Evolutionary conservation across 2,329 filamentous ascomycete species (phyloP), one percentile per base, ranked within the genome.

Genomic region (Blastomyces silverae): DNA sequence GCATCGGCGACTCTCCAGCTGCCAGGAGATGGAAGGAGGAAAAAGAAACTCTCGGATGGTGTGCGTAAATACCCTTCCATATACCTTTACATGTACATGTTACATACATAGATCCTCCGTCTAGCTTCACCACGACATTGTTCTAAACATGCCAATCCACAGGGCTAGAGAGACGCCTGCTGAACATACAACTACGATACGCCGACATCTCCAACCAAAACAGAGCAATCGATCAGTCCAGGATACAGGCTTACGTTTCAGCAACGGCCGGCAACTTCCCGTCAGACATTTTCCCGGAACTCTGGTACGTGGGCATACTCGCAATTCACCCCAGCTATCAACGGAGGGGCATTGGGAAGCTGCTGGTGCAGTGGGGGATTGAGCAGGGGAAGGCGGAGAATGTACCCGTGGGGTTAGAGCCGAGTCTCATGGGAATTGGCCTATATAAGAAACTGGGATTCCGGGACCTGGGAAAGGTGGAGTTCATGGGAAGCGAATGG

Each of bases 361-460:
- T 66, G 56, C 60, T 72, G 63, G 46, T 71, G 17, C 58, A 64
- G 55, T 68, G 69, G 66, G 68, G 71, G 13, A 62, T 68, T 37
- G 63, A 67, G 42, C 58, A 67, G 44, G 69, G 69, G 20, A 56
- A 64, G 31, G 58, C 59, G n/a, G 67, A 71, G 58, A 63, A 64
- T 37, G 52, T 71, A 42, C 71, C 70, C 10, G 62, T 70, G 1
- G 66, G 70, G 15, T 64, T 73, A 20, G 64, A 69, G 50, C 64
- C 71, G n/a, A 70, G 69, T 57, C 17, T 52, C 20, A 64, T 62
- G 48, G 71, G 71, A 5, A 57, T 52, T 17, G 64, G 63, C 11
- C 48, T 72, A 42, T 73, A 73, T 64, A 53, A 61, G 39, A 71
- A 69, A 61, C 60, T 68, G 39, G 71, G 71, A 3, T 73, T 71